These are phyloP conservation scores for Clavulina sp. DNA, from an alignment of 768 basidiomycete genomes.

Conservation along the genomic window DNA sequence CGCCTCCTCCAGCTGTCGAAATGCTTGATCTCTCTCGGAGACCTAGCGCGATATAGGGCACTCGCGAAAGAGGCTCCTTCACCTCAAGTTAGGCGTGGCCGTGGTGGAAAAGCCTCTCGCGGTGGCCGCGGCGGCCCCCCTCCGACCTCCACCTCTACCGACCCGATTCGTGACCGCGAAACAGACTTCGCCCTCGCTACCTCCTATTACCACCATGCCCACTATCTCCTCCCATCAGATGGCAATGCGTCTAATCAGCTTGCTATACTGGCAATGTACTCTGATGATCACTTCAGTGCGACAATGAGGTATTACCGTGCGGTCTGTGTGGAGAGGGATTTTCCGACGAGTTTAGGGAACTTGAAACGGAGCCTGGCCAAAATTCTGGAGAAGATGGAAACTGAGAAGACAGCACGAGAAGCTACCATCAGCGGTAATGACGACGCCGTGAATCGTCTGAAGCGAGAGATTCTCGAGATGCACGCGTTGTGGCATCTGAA, in stretches of 20 bases:
- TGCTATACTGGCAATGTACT: slow-evolving; percentile 77
- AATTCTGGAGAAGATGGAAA: slow-evolving; percentile 37
- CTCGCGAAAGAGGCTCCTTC: slow-evolving; percentile 47
- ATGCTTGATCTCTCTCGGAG: slow-evolving; percentile 79
- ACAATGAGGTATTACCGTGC: slow-evolving; percentile 83
- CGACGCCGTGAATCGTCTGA: slow-evolving; percentile 26
- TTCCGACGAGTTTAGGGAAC: slow-evolving; percentile 77
- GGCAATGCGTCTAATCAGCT: slow-evolving; percentile 95
- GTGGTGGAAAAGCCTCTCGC: slow-evolving; percentile 42
- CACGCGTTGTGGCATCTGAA: slow-evolving; percentile 50
- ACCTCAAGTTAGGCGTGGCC: slow-evolving; percentile 21
- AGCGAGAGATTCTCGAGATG: slow-evolving; percentile 54
- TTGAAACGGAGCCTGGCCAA: slow-evolving; percentile 53
- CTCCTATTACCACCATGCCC: slow-evolving; percentile 78
- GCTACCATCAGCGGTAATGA: too few relatives aligned
- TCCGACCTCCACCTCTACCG: too few relatives aligned
- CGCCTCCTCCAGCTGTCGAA: slow-evolving; percentile 70
- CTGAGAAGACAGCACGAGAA: slow-evolving; percentile 10
- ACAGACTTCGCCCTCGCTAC: too few relatives aligned
- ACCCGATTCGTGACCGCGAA: too few relatives aligned
- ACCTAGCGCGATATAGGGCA: slow-evolving; percentile 86
- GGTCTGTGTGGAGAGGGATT: slow-evolving; percentile 69
- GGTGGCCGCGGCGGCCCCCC: not conserved
- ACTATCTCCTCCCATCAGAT: slow-evolving; percentile 63
- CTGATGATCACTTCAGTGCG: slow-evolving; percentile 63